Percentiles rank a stretch among this genome's conserved stretches.
phyloP scores from a whole-genome alignment of 306 rosid genomes.

The Cercis canadensis region DNA sequence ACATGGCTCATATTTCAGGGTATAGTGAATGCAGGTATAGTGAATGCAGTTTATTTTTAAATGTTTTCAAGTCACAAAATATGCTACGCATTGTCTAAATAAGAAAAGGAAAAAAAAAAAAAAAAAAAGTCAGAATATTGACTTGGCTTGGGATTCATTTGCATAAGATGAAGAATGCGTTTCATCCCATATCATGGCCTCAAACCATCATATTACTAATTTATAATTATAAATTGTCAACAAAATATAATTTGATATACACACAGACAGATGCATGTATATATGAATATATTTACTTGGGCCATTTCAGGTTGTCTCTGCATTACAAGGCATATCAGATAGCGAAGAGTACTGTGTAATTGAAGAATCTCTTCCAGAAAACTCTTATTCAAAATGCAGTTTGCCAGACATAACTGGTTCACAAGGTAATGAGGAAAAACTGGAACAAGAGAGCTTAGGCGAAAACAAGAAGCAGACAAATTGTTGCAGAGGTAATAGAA shows the following conservation, averaged over 20 bases:
- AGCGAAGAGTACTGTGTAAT: constrained; percentile 1
- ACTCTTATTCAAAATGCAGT: constrained; percentile 3
- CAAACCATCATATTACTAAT: constrained; percentile 8
- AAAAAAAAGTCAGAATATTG: background rate
- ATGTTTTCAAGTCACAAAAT: background rate
- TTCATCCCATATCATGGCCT: background rate
- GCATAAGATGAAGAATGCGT: background rate
- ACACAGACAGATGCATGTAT: no score
- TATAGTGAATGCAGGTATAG: background rate
- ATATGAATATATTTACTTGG: constrained; percentile 6
- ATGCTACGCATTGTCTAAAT: background rate
- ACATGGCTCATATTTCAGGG: background rate
- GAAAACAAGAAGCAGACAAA: background rate
- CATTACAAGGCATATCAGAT: constrained; percentile 48
- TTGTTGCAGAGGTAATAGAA: constrained; percentile 2
- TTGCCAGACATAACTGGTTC: background rate
- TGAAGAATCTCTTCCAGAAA: constrained; percentile 36
- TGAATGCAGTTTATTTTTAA: background rate
- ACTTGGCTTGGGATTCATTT: background rate
- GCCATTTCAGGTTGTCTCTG: constrained; percentile 51
- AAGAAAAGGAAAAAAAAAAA: no score
- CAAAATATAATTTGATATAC: constrained; percentile 21
- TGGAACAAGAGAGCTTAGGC: background rate
- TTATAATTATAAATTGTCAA: background rate
- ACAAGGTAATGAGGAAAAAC: constrained; percentile 40